These are phyloP conservation scores for Pterula multifida DNA, from an alignment of 1,284 basidiomycete species.

Conservation along the genomic window DNA sequence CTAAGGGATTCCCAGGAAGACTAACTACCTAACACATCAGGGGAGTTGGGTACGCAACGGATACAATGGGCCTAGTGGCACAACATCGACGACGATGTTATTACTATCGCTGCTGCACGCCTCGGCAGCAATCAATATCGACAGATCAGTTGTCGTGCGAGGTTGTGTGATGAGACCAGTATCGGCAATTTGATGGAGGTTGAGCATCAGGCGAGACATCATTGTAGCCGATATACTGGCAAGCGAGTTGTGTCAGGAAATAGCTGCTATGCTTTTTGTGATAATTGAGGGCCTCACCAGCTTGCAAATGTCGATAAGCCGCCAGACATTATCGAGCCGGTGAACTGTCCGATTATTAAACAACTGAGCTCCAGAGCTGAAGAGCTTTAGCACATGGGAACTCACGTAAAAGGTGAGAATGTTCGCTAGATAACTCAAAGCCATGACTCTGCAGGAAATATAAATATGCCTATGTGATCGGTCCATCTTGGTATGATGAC, in stretches of 20 bases:
- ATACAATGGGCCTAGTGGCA: too few relatives aligned
- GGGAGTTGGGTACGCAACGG: too few relatives aligned
- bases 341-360: too few relatives aligned
- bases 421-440: constrained; percentile 25
- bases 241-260: not conserved
- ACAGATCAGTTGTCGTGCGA: not conserved
- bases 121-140: too few relatives aligned
- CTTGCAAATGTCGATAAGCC: constrained; percentile 28
- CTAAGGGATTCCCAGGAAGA: too few relatives aligned
- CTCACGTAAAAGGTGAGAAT: constrained; percentile 28
- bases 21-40: too few relatives aligned
- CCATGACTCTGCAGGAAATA: constrained; percentile 21
- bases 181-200: constrained; percentile 23
- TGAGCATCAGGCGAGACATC: constrained; percentile 29
- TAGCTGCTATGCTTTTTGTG: not conserved
- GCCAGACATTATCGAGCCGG: too few relatives aligned
- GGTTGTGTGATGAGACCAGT: not conserved
- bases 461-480: too few relatives aligned
- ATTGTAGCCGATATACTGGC: constrained; percentile 25
- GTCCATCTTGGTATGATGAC: too few relatives aligned
- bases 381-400: not conserved
- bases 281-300: constrained; percentile 16
- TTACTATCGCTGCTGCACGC: too few relatives aligned
- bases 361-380: constrained; percentile 20
- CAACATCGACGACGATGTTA: too few relatives aligned